These are phyloP conservation scores for Claviceps arundinis DNA, from an alignment of 2,329 filamentous ascomycete species.

Conservation along the genomic window DNA sequence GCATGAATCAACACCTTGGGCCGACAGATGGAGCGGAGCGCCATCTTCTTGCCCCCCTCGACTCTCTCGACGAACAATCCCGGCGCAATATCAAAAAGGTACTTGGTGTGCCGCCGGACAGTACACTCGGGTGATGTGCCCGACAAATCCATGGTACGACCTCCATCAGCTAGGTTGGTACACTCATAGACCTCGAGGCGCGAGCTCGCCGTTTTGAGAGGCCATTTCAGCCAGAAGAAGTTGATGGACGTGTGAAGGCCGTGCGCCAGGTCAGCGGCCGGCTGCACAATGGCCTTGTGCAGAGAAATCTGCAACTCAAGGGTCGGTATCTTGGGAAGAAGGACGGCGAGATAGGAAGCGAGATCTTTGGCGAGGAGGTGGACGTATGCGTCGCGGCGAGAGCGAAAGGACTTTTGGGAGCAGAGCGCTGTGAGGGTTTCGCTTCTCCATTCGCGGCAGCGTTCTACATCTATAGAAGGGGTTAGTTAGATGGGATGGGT, in stretches of 20 bases:
- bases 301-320: constrained; percentile 20
- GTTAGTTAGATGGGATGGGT: not conserved
- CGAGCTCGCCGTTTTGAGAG: constrained; percentile 21
- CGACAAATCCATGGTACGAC: constrained; percentile 16
- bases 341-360: constrained; percentile 16
- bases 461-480: constrained; percentile 16
- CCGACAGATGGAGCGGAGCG: constrained; percentile 19
- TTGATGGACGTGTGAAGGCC: constrained; percentile 21
- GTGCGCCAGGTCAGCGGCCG: constrained; percentile 23
- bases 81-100: constrained; percentile 24
- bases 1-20: constrained; percentile 21
- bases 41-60: constrained; percentile 19
- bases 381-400: constrained; percentile 16
- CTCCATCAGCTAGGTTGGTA: constrained; percentile 20
- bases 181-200: constrained; percentile 25
- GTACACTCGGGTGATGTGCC: constrained; percentile 17
- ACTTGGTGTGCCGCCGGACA: constrained; percentile 17
- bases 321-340: constrained; percentile 15
- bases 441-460: constrained; percentile 24
- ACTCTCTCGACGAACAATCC: constrained; percentile 24
- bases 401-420: constrained; percentile 18
- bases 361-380: constrained; percentile 20
- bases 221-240: constrained; percentile 24
- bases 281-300: constrained; percentile 20
- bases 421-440: constrained; percentile 23